Base-by-base conservation (phyloP, 2,329 filamentous ascomycete genomes). In the Pestalotiopsis sp. region DNA sequence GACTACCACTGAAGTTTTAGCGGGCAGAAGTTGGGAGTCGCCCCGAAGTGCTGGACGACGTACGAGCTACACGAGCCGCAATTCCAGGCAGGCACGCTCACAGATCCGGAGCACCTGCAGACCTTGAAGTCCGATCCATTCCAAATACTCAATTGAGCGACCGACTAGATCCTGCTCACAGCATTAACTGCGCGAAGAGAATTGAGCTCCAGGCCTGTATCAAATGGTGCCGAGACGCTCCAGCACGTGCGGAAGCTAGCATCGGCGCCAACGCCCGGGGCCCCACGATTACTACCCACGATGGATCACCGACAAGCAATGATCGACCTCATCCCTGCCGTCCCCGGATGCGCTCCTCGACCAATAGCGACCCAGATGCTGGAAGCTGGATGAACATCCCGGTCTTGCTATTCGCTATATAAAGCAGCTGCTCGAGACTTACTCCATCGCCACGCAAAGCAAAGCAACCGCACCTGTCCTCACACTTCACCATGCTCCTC, bases 181-280 rank as follows among this genome's bases (percentile, higher is more conserved):
- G 4, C 6, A 52, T 52, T 17, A 2, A 9, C 2, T 4, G 20
- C 17, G 14, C n/a, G 17, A 52, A 20, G 17, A 9, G 17, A 5
- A 17, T 23, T 20, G 17, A 5, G 45, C 45, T 9, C 25, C 14
- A 9, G 25, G 31, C 31, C 17, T 36, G 14, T 59, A 11, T 27
- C 57, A 14, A 59, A 59, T 59, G 57, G 25, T 59, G 57, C 59
- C 36, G 27, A 41, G 31, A 4, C 38, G 59, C 36, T 4, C 23
- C 12, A 40, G 17, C 59, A 62, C 59, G 59, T 62, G 59, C 36
- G 20, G 36, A 13, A 62, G 59, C 59, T 62, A 62, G 59, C 27
- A 62, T 40, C 13, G 27, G 36, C 23, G 36, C 6, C 17, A 40
- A 20, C n/a, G 14, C 27, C 38, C 27, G 31, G 31, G 9, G 31